Conservation (phyloP, 1,139 yeast genomes). For the Hansenula anomala region DNA sequence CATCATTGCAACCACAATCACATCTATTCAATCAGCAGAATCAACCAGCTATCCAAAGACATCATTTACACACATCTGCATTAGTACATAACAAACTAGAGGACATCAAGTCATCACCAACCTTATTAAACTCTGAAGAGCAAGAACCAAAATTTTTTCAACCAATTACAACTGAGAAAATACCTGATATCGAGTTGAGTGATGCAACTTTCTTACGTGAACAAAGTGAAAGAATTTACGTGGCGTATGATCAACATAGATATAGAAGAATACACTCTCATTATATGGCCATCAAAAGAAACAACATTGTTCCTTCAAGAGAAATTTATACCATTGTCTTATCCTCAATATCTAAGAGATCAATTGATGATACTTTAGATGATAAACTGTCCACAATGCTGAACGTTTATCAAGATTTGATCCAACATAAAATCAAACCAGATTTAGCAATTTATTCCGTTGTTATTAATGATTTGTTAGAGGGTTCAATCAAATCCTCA, state of each 20-base stretch:
- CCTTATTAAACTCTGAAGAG: neutral
- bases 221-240: conserved; percentile 13
- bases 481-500: conserved; percentile 40
- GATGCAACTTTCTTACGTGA: conserved; percentile 16
- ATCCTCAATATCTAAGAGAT: conserved; percentile 28
- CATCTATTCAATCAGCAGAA: too few species aligned
- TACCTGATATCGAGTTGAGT: conserved; percentile 12
- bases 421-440: conserved; percentile 50
- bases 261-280: conserved; percentile 30
- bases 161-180: conserved; percentile 5
- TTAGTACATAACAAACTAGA: too few species aligned
- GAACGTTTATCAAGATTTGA: conserved; percentile 63
- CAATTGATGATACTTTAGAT: conserved; percentile 35
- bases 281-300: conserved; percentile 34
- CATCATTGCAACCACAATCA: too few species aligned
- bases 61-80: neutral
- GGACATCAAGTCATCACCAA: conserved; percentile 1
- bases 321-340: conserved; percentile 28
- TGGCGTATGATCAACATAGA: conserved; percentile 17
- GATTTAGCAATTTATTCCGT: conserved; percentile 45
- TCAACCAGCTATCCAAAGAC: too few species aligned
- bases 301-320: conserved; percentile 29
- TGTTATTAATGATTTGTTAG: conserved; percentile 45
- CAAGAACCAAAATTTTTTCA: conserved; percentile 6
- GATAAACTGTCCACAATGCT: conserved; percentile 52